A percentile compares a stretch with the other conserved stretches of the same genome.
Conservation (phyloP, 108 stramenopile genomes). For the Aurantiochytrium sp. region DNA sequence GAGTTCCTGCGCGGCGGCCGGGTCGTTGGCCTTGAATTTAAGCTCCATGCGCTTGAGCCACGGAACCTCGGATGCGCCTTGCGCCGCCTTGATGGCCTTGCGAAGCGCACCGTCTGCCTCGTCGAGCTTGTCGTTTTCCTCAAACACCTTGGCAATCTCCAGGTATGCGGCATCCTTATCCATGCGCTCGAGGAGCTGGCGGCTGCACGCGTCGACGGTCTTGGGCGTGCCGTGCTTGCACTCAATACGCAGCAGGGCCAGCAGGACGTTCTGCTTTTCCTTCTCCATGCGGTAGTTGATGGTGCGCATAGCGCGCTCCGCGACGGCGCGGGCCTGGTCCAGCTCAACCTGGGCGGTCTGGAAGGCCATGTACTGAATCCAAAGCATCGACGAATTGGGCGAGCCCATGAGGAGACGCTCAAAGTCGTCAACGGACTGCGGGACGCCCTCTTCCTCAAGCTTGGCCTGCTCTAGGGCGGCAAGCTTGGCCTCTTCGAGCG, state of each 20-base stretch:
- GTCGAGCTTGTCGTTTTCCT: conserved; percentile 39
- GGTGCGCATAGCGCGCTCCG: conserved; percentile 47
- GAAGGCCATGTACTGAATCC: conserved; percentile 61
- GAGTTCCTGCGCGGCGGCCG: background rate
- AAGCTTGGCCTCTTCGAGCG: conserved; percentile 24
- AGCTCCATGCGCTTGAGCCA: conserved; percentile 17
- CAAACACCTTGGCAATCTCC: conserved; percentile 38
- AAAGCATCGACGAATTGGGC: conserved; percentile 51
- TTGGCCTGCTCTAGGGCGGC: conserved; percentile 31
- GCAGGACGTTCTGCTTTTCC: conserved; percentile 53
- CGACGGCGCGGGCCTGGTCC: conserved; percentile 47
- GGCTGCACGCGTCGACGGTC: conserved; percentile 28
- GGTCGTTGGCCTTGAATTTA: background rate
- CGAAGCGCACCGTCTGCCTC: conserved; percentile 38
- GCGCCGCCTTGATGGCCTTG: background rate
- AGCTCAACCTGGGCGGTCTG: conserved; percentile 47
- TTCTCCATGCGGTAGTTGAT: conserved; percentile 52
- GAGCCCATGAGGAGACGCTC: conserved; percentile 51
- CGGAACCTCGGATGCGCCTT: background rate
- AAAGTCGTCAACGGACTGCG: conserved; percentile 49
- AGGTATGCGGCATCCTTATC: conserved; percentile 46
- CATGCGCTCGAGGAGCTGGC: conserved; percentile 43
- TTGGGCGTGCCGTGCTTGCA: conserved; percentile 51
- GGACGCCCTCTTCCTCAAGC: conserved; percentile 7
- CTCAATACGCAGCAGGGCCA: conserved; percentile 50